Evolutionary conservation across 78 protist genomes (phyloP), one percentile per base, ranked within the genome.

Genomic region (Dictyostelium capitatum): DNA sequence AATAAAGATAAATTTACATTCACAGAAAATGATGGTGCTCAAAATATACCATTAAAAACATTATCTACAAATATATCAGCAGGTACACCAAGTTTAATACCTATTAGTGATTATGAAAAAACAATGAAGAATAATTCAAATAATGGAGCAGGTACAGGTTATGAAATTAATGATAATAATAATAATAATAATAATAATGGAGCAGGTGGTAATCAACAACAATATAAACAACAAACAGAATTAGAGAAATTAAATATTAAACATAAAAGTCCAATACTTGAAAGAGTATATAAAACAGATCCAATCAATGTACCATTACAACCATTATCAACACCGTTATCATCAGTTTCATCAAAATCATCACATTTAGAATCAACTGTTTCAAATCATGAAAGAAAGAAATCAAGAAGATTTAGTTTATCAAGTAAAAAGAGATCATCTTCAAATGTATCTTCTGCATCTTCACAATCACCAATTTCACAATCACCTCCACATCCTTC

Each of bases 251-350:
- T 74, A 19, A 56, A 72, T 7, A 84, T 54, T 32, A 72, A 84
- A 64, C 83, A 79, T 56, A 79, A 79, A 56, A 30, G 53, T 30
- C 83, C 83, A 54, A 48, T 65, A 50, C 54, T 87, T 14, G 84
- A 87, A 30, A 77, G 93, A 53, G 93, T 87, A 6, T 23, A 57
- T 37, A 79, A 87, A 10, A 87, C 93, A 3, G 93, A 87, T 0
- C 78, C 69, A 15, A 77, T 48, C 30, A 56, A 77, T 47, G 11
- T 62, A 15, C 85, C 84, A 57, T 85, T 62, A 12, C 84, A 82
- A 20, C 51, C 80, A 12, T 87, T 54, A 56, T 77, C 84, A 48
- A 43, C 82, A 50, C 64, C 80, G 9, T 62, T 70, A 56, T 47
- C 75, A 17, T 30, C 67, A 50, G 17, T 30, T 1, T 32, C 48